phyloP scores from a whole-genome alignment of 192 early-diverging fungal species.

The Oehlia diaphana region DNA sequence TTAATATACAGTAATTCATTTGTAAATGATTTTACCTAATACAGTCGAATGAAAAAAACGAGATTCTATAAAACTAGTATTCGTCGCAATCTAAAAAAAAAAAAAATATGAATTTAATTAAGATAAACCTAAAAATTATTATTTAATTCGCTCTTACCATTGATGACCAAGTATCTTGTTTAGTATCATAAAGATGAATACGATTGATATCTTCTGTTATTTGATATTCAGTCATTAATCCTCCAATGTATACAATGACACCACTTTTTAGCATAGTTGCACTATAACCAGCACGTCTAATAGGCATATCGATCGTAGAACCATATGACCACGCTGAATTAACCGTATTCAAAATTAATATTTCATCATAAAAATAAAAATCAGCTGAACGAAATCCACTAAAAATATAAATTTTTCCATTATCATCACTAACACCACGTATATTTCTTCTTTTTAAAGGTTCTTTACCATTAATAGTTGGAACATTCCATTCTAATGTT shows the following conservation, averaged over 20 bases:
- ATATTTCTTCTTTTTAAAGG: not conserved
- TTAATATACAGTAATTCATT: too few relatives aligned
- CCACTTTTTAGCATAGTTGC: not conserved
- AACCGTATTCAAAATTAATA: not conserved
- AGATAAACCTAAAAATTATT: too few relatives aligned
- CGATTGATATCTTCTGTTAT: not conserved
- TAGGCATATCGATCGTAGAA: not conserved
- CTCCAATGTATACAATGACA: not conserved
- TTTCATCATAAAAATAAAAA: not conserved
- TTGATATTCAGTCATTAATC: not conserved
- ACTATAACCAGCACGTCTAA: not conserved
- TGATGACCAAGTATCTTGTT: not conserved
- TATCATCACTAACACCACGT: not conserved
- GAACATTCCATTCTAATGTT: not conserved
- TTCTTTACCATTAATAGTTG: not conserved
- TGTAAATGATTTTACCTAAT: not conserved
- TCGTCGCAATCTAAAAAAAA: too few relatives aligned
- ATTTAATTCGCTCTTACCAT: not conserved
- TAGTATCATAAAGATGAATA: not conserved
- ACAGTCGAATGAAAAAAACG: not conserved
- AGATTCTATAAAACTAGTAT: not conserved
- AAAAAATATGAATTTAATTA: too few relatives aligned
- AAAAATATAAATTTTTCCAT: conserved; percentile 1
- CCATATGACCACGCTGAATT: not conserved
- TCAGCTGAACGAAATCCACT: not conserved